Evolutionary conservation across 2,329 filamentous ascomycete species (phyloP).

Genomic region (Pseudogymnoascus verrucosus): DNA sequence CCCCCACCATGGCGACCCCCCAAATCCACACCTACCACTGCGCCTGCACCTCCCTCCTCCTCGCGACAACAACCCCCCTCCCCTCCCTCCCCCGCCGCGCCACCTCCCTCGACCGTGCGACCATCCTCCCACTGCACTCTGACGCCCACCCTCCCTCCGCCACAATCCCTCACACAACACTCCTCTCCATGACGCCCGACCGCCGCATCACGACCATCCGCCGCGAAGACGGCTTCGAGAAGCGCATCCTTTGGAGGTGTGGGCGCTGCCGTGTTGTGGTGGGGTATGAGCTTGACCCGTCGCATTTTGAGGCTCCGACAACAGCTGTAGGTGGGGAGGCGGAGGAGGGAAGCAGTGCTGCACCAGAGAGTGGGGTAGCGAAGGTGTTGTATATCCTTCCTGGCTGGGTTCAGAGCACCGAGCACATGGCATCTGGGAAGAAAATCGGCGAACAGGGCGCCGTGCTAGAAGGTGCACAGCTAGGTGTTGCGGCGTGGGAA

Average conservation of each 20-base stretch:
- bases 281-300: slow-evolving; percentile 53
- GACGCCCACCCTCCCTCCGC: slow-evolving; percentile 14
- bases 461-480: slow-evolving; percentile 17
- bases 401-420: slow-evolving; percentile 49
- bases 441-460: slow-evolving; percentile 28
- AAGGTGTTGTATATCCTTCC: slow-evolving; percentile 52
- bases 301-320: slow-evolving; percentile 32
- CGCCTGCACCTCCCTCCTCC: slow-evolving; percentile 56
- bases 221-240: slow-evolving; percentile 59
- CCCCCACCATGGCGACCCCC: slow-evolving; percentile 8
- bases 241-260: slow-evolving; percentile 51
- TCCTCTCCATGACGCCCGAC: slow-evolving; percentile 41
- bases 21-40: slow-evolving; percentile 50
- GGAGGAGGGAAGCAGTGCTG: slow-evolving; percentile 16
- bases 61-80: slow-evolving; percentile 49
- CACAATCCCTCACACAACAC: slow-evolving; percentile 35
- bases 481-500: slow-evolving; percentile 29
- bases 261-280: slow-evolving; percentile 51
- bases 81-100: slow-evolving; percentile 43
- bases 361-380: slow-evolving; percentile 23
- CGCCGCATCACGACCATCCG: slow-evolving; percentile 42
- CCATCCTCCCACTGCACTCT: slow-evolving; percentile 48
- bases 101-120: slow-evolving; percentile 40
- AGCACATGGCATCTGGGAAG: slow-evolving; percentile 39
- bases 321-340: slow-evolving; percentile 14